phyloP scores from a whole-genome alignment of 495 filamentous ascomycete species.

The Trichoderma asperelloides region DNA sequence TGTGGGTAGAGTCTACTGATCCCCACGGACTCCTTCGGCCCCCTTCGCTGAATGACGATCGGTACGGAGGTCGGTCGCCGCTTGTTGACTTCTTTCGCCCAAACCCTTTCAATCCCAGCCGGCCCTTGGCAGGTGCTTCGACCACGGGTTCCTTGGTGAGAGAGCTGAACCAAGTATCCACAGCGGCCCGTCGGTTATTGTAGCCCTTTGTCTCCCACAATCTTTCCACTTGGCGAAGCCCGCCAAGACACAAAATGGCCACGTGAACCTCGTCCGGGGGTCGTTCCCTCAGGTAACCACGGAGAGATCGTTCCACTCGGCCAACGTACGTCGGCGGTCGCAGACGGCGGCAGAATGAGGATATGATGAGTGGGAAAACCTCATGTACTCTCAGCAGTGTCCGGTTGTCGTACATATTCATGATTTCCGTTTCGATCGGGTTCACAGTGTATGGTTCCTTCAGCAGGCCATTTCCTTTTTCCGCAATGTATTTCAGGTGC shows the following conservation, averaged over 20 bases:
- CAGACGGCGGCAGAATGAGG: slow-evolving; percentile 46
- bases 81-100: slow-evolving; percentile 38
- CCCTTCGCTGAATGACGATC: slow-evolving; percentile 6
- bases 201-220: slow-evolving; percentile 53
- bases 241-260: slow-evolving; percentile 44
- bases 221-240: slow-evolving; percentile 43
- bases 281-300: slow-evolving; percentile 46
- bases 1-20: slow-evolving; percentile 7
- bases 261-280: slow-evolving; percentile 48
- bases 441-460: slow-evolving; percentile 36
- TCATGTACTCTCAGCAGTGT: slow-evolving; percentile 47
- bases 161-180: slow-evolving; percentile 44
- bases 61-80: slow-evolving; percentile 13
- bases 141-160: slow-evolving; percentile 29
- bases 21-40: not conserved
- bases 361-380: slow-evolving; percentile 44
- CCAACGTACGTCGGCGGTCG: slow-evolving; percentile 49
- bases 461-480: slow-evolving; percentile 32
- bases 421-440: slow-evolving; percentile 44
- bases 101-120: slow-evolving; percentile 36
- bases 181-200: slow-evolving; percentile 40
- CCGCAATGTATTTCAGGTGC: slow-evolving; percentile 42
- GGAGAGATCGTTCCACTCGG: slow-evolving; percentile 44
- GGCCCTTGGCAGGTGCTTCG: slow-evolving; percentile 35
- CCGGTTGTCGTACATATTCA: slow-evolving; percentile 48